Evolutionary conservation across 257 asterid species (phyloP).

Genomic region (Rauvolfia tetraphylla): DNA sequence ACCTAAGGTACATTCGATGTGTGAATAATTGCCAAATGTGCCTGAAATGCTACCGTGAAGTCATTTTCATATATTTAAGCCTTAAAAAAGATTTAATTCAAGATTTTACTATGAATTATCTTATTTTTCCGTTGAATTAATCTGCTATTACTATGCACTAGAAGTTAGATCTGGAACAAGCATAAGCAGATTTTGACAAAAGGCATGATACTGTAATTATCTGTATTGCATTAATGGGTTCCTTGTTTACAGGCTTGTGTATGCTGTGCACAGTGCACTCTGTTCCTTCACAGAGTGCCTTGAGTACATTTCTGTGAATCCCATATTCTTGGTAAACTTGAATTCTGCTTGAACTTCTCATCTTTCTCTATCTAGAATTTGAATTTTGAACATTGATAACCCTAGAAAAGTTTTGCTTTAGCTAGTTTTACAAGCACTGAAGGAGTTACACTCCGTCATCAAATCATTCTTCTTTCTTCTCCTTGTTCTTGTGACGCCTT

Average conservation of each 20-base stretch:
- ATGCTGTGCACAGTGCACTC: not conserved
- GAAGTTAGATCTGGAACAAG: not conserved
- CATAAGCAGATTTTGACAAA: not conserved
- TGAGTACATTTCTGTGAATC: not conserved
- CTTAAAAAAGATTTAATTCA: too few relatives aligned
- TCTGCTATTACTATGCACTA: not conserved
- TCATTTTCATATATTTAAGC: not conserved
- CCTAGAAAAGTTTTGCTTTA: not conserved
- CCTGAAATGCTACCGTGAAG: not conserved
- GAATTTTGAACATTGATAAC: not conserved
- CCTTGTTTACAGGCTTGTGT: not conserved
- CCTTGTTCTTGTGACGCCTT: not conserved
- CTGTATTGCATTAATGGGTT: not conserved
- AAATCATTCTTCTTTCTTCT: not conserved
- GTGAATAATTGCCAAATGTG: too few relatives aligned
- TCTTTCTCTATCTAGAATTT: not conserved
- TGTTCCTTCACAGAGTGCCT: not conserved
- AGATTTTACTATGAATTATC: not conserved
- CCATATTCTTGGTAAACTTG: not conserved
- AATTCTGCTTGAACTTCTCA: not conserved
- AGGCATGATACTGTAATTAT: too few relatives aligned
- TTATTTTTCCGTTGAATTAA: too few relatives aligned
- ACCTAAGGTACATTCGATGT: too few relatives aligned
- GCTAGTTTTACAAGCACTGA: not conserved
- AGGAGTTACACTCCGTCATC: not conserved